Evolutionary conservation across 495 filamentous ascomycete species (phyloP).

Genomic region (Platismatia glauca): DNA sequence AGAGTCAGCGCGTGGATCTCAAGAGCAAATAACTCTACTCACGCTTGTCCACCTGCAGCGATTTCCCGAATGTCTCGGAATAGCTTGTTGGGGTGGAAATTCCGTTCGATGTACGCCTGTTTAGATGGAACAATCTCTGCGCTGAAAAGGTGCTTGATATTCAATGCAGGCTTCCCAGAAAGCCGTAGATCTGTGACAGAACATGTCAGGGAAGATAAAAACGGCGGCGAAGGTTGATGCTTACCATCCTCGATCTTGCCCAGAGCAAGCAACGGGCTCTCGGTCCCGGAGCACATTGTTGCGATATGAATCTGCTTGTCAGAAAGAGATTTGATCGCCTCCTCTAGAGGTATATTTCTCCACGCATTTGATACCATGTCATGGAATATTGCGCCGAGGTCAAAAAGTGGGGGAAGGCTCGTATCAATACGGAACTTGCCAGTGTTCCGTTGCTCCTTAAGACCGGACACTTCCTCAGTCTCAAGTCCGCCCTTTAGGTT

Average conservation of each 20-base stretch:
- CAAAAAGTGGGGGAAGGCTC: neutral
- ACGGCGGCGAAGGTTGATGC: slow-evolving; percentile 15
- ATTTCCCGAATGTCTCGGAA: slow-evolving; percentile 67
- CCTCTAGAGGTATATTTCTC: neutral
- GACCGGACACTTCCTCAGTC: neutral
- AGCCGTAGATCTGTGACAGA: slow-evolving; percentile 24
- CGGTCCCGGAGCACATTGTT: slow-evolving; percentile 79
- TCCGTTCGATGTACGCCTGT: slow-evolving; percentile 72
- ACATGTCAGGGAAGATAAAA: neutral
- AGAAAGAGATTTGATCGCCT: neutral
- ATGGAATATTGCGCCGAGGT: neutral
- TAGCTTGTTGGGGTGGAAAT: slow-evolving; percentile 53
- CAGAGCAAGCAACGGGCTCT: slow-evolving; percentile 64
- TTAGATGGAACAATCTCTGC: slow-evolving; percentile 73
- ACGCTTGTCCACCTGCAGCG: slow-evolving; percentile 42
- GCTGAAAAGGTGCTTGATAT: slow-evolving; percentile 61
- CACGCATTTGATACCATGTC: neutral
- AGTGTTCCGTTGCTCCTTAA: neutral
- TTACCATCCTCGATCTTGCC: slow-evolving; percentile 41
- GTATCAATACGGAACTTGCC: neutral
- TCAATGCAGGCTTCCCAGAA: slow-evolving; percentile 30
- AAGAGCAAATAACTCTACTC: slow-evolving; percentile 31
- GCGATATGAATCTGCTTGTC: slow-evolving; percentile 36
- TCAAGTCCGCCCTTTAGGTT: neutral
- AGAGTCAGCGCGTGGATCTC: slow-evolving; percentile 22